Percentiles rank a stretch among this genome's conserved stretches.
Evolutionary conservation across 2,329 filamentous ascomycete species (phyloP).

Genomic region (Cordyceps pruinosa): DNA sequence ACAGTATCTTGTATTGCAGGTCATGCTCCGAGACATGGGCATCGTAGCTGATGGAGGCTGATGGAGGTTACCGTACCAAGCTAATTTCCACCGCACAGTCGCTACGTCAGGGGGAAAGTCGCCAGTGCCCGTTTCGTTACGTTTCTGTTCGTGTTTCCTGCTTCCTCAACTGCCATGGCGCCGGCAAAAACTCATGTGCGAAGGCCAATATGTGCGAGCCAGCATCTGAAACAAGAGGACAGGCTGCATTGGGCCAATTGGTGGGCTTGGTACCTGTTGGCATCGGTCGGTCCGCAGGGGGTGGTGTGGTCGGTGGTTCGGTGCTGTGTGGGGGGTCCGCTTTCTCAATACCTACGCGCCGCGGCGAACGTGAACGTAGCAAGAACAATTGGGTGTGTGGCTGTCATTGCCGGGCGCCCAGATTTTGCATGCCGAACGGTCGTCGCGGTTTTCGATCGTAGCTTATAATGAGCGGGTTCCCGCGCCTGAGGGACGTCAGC

Average conservation of each 20-base stretch:
- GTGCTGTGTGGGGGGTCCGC: conserved; percentile 3
- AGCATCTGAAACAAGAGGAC: conserved; percentile 4
- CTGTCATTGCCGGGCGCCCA: background rate
- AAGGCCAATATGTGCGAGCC: background rate
- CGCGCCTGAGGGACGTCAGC: background rate
- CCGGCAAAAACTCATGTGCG: background rate
- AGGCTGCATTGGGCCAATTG: conserved; percentile 3
- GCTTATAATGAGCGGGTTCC: conserved; percentile 2
- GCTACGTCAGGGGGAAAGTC: background rate
- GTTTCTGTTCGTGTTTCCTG: background rate
- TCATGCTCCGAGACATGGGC: background rate
- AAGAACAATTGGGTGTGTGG: conserved; percentile 3
- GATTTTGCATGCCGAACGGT: background rate
- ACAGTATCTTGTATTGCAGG: background rate
- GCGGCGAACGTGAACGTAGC: background rate
- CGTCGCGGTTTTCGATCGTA: background rate
- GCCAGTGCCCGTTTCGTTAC: background rate
- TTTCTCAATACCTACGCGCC: conserved; percentile 8
- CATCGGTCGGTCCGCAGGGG: conserved; percentile 5
- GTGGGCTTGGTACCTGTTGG: conserved; percentile 1
- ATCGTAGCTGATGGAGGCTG: background rate
- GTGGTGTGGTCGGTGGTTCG: too few relatives aligned
- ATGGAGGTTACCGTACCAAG: background rate
- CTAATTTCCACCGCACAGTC: background rate
- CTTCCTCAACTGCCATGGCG: background rate